Evolutionary conservation across 2,329 filamentous ascomycete species (phyloP).

Genomic region (Orbilia brochopaga): DNA sequence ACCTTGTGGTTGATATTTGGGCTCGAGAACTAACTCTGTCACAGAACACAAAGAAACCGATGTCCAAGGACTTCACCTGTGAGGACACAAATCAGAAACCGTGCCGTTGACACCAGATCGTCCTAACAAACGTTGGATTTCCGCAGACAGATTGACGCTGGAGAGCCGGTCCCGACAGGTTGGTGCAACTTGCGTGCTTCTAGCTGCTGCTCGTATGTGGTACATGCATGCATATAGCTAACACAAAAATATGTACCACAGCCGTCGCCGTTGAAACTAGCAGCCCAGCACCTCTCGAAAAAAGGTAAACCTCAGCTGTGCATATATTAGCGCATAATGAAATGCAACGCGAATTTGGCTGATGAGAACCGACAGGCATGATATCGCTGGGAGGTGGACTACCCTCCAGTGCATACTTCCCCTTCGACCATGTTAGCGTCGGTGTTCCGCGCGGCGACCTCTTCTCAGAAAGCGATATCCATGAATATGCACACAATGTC

Average conservation of each 20-base stretch:
- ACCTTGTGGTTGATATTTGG: not conserved
- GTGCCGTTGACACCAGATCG: not conserved
- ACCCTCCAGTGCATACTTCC: conserved; percentile 88
- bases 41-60: conserved; percentile 42
- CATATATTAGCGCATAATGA: not conserved
- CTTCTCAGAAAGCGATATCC: conserved; percentile 73
- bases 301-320: conserved; percentile 25
- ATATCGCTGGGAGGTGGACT: conserved; percentile 93
- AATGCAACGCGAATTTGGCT: conserved; percentile 7
- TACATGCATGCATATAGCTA: not conserved
- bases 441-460: conserved; percentile 72
- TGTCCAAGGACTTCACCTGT: conserved; percentile 50
- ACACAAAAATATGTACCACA: conserved; percentile 21
- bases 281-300: conserved; percentile 40
- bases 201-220: conserved; percentile 11
- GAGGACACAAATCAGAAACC: conserved; percentile 3
- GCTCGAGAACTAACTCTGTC: conserved; percentile 12
- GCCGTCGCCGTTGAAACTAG: conserved; percentile 49
- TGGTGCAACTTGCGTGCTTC: conserved; percentile 26
- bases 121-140: conserved; percentile 10
- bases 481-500: conserved; percentile 66
- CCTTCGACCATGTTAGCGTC: conserved; percentile 78
- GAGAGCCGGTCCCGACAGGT: conserved; percentile 49
- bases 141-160: conserved; percentile 41
- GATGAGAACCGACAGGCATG: conserved; percentile 61